Conservation (phyloP, 2,329 filamentous ascomycete species). For the Colletotrichum gigasporum region DNA sequence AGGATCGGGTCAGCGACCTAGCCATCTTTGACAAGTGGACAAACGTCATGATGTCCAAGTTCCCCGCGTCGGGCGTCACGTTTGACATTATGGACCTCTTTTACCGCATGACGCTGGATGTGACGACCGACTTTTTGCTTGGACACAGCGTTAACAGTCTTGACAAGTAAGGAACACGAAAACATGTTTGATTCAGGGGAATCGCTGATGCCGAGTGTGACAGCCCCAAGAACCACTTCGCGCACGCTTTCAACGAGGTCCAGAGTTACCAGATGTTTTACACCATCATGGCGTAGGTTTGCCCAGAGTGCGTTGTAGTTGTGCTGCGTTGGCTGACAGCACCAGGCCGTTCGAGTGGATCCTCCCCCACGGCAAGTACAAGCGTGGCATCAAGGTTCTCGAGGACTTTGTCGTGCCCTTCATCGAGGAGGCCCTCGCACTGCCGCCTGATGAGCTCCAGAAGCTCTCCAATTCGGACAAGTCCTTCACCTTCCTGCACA, state of each 20-base stretch:
- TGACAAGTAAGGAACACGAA: conserved; percentile 42
- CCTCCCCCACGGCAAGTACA: conserved; percentile 68
- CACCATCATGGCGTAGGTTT: conserved; percentile 54
- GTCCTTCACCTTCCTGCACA: conserved; percentile 81
- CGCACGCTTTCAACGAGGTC: conserved; percentile 74
- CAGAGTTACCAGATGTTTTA: conserved; percentile 74
- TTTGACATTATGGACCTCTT: conserved; percentile 71
- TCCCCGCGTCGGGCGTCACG: conserved; percentile 62
- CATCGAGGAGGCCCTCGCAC: conserved; percentile 71
- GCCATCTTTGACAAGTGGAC: conserved; percentile 69
- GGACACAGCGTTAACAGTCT: conserved; percentile 64
- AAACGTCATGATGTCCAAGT: conserved; percentile 62
- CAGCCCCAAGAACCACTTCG: conserved; percentile 68
- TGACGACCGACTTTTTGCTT: conserved; percentile 74
- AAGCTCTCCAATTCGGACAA: conserved; percentile 73
- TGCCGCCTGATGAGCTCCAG: conserved; percentile 73
- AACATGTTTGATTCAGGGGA: not conserved
- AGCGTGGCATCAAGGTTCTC: conserved; percentile 69
- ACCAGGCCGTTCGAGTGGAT: conserved; percentile 65
- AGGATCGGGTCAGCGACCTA: conserved; percentile 58
- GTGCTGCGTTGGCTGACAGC: not conserved
- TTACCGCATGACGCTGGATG: conserved; percentile 73
- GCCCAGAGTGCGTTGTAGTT: not conserved
- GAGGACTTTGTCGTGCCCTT: conserved; percentile 76
- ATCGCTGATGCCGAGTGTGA: conserved; percentile 28